Conservation (phyloP, 2,329 filamentous ascomycete genomes). For the Neobulgaria alba region DNA sequence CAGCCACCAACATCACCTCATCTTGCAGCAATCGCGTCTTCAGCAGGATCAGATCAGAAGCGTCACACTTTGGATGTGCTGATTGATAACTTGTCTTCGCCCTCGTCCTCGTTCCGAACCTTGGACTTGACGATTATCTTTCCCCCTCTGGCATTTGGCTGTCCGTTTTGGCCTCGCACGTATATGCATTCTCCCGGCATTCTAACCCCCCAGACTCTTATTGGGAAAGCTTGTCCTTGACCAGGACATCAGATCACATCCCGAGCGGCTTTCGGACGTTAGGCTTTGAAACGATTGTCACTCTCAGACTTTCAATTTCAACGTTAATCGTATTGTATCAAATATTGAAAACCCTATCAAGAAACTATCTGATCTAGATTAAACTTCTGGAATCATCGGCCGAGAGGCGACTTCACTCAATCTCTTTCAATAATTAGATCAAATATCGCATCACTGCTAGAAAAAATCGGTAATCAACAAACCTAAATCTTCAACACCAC, state of each 20-base stretch:
- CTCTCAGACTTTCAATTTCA: not conserved
- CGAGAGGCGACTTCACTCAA: not conserved
- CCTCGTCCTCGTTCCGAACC: not conserved
- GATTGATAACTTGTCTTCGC: not conserved
- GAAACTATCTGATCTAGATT: not conserved
- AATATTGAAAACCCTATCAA: not conserved
- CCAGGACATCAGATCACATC: not conserved
- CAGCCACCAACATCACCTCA: slow-evolving; percentile 6
- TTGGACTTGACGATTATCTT: not conserved
- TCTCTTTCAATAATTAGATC: not conserved
- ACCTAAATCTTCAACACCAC: not conserved
- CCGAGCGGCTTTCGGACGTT: not conserved
- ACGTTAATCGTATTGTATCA: not conserved
- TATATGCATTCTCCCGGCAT: not conserved
- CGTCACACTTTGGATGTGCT: not conserved
- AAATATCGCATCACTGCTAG: not conserved
- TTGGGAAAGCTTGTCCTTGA: not conserved
- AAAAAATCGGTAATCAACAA: not conserved
- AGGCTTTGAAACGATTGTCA: not conserved
- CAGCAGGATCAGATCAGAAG: slow-evolving; percentile 6
- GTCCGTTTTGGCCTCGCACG: not conserved
- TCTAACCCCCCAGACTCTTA: not conserved
- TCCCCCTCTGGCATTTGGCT: not conserved
- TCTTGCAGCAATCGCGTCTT: not conserved
- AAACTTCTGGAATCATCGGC: not conserved